Evolutionary conservation across 2,329 filamentous ascomycete species (phyloP), one percentile per base, ranked within the genome.

Genomic region (Nemania abortiva): DNA sequence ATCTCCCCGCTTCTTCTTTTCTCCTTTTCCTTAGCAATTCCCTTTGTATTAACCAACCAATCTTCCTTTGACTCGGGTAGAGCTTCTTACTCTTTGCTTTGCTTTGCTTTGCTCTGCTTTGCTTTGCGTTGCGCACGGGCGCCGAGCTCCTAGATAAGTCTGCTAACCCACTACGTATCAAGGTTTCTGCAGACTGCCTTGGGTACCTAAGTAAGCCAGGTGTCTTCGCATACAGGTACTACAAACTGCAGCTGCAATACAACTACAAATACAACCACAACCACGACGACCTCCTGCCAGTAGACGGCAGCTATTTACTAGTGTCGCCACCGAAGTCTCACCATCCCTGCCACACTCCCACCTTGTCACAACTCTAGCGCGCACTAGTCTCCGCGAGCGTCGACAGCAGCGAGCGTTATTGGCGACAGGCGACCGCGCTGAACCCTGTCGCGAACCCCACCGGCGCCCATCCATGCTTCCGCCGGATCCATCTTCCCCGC

Each of bases 401-500:
- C 24, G 45, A 45, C 37, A 27, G 42, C 63, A 9, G 39, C 27
- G 27, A 10, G 47, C 55, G 22, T 60, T 50, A 68, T 72, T 68
- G 70, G 68, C 63, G 24, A 58, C 60, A 55, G 70, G 68, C 65
- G 24, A 58, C 60, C 50, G 47, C 29, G 58, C 24, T 55, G 56
- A 31, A 31, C 59, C 65, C 57, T 64, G 54, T 61, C 57, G 10
- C 45, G n/a, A 18, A 52, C 70, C 55, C 67, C 61, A 67, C 65
- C 55, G 54, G n/a, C 37, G 52, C 66, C 27, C 64, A 61, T 37
- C 67, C 70, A 70, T 53, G 70, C 66, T 70, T 53, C 65, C 61
- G 64, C 62, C 34, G 55, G 65, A 60, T 53, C 70, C 70, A 69
- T 66, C 68, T 72, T 66, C 70, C 70, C 70, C 70, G 70, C 70